Base-by-base conservation (phyloP, 2,329 filamentous ascomycete genomes). In the Amesomyces nigricolor region DNA sequence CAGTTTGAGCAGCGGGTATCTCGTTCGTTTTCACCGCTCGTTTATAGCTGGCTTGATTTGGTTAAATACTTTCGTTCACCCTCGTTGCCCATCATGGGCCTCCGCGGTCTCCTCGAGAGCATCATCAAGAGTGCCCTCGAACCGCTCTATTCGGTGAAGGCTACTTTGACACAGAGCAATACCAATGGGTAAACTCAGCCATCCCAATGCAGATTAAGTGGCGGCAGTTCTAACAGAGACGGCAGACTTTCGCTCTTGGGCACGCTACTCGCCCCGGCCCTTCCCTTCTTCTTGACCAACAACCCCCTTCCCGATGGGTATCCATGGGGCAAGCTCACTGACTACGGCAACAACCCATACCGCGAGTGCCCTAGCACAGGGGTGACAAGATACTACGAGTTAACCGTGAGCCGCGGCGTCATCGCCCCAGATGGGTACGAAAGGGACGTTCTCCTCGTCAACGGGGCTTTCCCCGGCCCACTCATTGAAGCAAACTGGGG, bases 401-500 rank as follows among this genome's bases (percentile, higher is more conserved):
- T 81, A 56, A 76, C 73, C 4, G 66, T 83, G 55, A 77, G 72
- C 54, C 73, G 78, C 16, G 76, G 72, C 2, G 65, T 69, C 39
- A 75, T 81, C 51, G 74, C 76, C 0, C 80, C 80, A 0, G 83
- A 85, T 64, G 82, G 83, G 17, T 79, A 82, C 53, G 66, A 77
- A 56, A 73, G 68, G 56, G 59, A 71, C 4, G 76, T 75, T 4
- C 76, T 91, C 57, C 73, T 88, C 30, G 73, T 88, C 65, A 86
- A 87, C 65, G 80, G 79, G 8, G 77, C 81, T 43, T 85, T 81
- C 58, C 87, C 87, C 0, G 87, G 85, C 0, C 87, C 87, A 1
- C 73, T 77, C 13, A 81, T 91, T 52, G 76, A 79, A 57, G 84
- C 79, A 16, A 78, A 84, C 66, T 85, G 81, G 81, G 82, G 81